A percentile compares a stretch with the other conserved stretches of the same genome.
Evolutionary conservation across 2,329 filamentous ascomycete genomes (phyloP).

Genomic region (Pyricularia sp.): DNA sequence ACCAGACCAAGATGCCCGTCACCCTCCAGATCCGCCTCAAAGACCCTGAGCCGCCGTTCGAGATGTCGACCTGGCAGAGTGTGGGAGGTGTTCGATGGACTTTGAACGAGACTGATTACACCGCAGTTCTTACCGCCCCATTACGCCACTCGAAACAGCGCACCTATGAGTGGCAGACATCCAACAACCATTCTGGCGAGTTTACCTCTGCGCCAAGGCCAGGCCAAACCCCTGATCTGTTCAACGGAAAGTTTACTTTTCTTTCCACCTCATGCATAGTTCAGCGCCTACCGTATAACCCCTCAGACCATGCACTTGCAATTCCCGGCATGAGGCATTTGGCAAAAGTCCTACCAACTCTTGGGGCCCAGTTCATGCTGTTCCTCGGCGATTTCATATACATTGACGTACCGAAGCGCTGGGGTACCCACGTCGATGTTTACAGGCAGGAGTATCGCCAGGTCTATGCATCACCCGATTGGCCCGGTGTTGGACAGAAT

Average conservation of each 20-base stretch:
- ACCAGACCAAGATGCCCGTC: constrained; percentile 62
- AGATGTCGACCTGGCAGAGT: constrained; percentile 50
- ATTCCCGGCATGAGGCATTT: constrained; percentile 72
- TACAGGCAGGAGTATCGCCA: constrained; percentile 89
- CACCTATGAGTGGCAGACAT: constrained; percentile 71
- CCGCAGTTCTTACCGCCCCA: constrained; percentile 53
- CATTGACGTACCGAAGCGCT: constrained; percentile 71
- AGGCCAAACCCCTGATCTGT: constrained; percentile 46
- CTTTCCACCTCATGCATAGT: constrained; percentile 89
- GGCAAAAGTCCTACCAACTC: constrained; percentile 53
- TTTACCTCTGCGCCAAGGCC: constrained; percentile 65
- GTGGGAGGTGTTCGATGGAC: constrained; percentile 54
- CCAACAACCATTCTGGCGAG: constrained; percentile 73
- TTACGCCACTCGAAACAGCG: constrained; percentile 54
- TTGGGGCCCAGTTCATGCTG: constrained; percentile 69
- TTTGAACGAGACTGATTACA: constrained; percentile 71
- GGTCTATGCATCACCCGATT: constrained; percentile 91
- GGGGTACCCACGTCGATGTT: constrained; percentile 57
- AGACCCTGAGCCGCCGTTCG: constrained; percentile 35
- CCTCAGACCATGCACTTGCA: constrained; percentile 66
- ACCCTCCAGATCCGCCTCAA: constrained; percentile 51
- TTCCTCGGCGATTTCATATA: constrained; percentile 84
- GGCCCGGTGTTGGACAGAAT: constrained; percentile 59
- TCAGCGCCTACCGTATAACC: constrained; percentile 77
- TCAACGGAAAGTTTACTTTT: constrained; percentile 70